Base-by-base conservation (phyloP, 2,329 filamentous ascomycete species). In the Gnomoniopsis sp. region DNA sequence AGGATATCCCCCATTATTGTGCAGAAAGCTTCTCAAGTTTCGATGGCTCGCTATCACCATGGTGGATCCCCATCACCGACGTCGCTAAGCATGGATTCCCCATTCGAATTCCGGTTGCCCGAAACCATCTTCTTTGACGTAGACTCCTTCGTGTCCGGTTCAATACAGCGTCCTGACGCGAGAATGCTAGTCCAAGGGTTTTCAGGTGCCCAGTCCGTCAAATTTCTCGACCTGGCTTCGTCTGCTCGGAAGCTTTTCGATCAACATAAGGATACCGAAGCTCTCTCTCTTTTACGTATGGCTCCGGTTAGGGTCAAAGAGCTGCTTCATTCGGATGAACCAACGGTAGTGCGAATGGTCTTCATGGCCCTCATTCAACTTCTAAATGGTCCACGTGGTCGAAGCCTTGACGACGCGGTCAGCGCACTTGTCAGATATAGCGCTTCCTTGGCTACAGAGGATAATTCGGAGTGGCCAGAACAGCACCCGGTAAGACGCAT, bases 321-420 rank as follows among this genome's bases (percentile, higher is more conserved):
- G 14, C 44, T 62, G 38, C 55, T 62, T 30, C 14, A 41, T 14
- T 54, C 54, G 14, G 53, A 62, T 48, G 41, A 49, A 10, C 53
- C 38, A 21, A 53, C 48, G 30, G 53, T 59, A 33, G 53, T 55
- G 8, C 57, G 58, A 34, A 56, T 47, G 17, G 33, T 62, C 2
- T 59, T 62, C 53, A 53, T 62, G 44, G 53, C 48, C 22, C 53
- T 62, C 44, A 55, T 62, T 17, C 53, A 62, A 22, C 60, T 62
- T 6, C 46, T 62, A 22, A 50, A 36, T 23, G 38, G 49, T 3
- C 55, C 49, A 2, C 53, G 49, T 10, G 48, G 49, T 6, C 50
- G 36, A 19, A 49, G 38, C 46, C 60, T 62, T 2, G 51, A 41
- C 44, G 21, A 33, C 14, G 57, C 38, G 19, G 53, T 57, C 49